Base-by-base conservation (phyloP, 306 rosid genomes). In the Cicer cuneatum region DNA sequence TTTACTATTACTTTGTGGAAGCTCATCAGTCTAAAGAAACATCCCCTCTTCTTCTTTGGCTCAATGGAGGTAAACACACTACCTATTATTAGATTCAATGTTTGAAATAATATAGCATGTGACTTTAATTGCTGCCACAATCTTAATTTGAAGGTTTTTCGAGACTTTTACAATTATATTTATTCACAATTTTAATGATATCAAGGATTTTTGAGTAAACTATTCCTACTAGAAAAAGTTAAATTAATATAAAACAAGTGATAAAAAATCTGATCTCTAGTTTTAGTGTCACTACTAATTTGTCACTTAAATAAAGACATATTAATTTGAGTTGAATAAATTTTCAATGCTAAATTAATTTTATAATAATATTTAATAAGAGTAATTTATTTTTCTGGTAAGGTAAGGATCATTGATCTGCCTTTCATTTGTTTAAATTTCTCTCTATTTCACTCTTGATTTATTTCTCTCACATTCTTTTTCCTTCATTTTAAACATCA, bases 41-140 rank as follows among this genome's bases (percentile, higher is more conserved):
- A 1, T 41, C 80, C 78, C 96, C 92, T 75, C 98, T 92, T 76
- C 96, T 92, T 81, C 88, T 92, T 51, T 92, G 98, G 98, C 98
- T 92, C 38, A 92, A 92, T 67, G 98, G 98, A 90, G 98, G 96
- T 10, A 45, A 19, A 19, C 48, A 41, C 19, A n/a, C 5, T 48
- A 51, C 18, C 46, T 40, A 3, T 52, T 37, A 6, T 37, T 61
- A 37, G 47, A 37, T 61, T 13, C 46, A 14, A 37, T 61, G 33
- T 53, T 41, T 41, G 2, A 9, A 41, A 41, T 41, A 7, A 6
- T 41, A 40, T 40, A 24, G 0, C 33, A 39, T 6, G 2, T 40
- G 7, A 40, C 7, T 48, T 18, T 8, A 48, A 13, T n/a, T n/a
- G 8, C 15, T 16, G 2, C 10, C 9, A 8, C 19, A n/a, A 48